phyloP scores from a whole-genome alignment of 495 filamentous ascomycete genomes.

The Aspergillus biplanus region DNA sequence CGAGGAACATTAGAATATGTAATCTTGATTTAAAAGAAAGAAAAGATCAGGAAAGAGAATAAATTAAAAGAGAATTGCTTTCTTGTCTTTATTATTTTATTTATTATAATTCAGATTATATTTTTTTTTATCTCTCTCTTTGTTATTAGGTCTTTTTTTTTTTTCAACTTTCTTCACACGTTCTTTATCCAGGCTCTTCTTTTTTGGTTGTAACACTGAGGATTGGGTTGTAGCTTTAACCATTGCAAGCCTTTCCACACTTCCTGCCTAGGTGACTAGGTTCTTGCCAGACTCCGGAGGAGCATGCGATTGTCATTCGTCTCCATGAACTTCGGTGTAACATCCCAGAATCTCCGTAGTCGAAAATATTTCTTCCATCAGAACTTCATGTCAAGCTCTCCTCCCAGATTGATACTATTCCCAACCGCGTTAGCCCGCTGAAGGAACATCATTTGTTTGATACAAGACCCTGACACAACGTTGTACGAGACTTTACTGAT shows the following conservation, averaged over 20 bases:
- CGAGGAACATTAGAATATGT: not conserved
- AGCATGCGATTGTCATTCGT: conserved; percentile 7
- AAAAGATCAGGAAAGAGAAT: conserved; percentile 7
- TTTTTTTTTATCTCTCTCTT: not conserved
- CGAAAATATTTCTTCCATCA: conserved; percentile 9
- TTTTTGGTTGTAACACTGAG: no score
- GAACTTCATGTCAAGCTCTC: conserved; percentile 17
- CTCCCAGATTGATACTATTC: conserved; percentile 12
- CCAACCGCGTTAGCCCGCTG: conserved; percentile 25
- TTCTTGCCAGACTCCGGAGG: conserved; percentile 3
- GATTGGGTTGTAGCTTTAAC: conserved; percentile 3
- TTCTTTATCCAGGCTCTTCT: not conserved
- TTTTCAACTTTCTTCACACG: not conserved
- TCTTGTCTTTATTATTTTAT: conserved; percentile 10
- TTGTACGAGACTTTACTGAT: conserved; percentile 22
- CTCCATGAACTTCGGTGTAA: conserved; percentile 20
- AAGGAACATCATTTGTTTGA: conserved; percentile 20
- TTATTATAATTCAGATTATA: conserved; percentile 2
- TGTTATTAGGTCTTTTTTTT: not conserved
- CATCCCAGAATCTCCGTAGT: conserved; percentile 14
- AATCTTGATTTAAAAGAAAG: not conserved
- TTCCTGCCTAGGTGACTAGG: conserved; percentile 1
- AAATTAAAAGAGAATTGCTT: conserved; percentile 19
- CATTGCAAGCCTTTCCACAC: conserved; percentile 9
- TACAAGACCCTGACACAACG: conserved; percentile 27